Base-by-base conservation (phyloP, 148 eudicot genomes). In the Pharnaceum exiguum region DNA sequence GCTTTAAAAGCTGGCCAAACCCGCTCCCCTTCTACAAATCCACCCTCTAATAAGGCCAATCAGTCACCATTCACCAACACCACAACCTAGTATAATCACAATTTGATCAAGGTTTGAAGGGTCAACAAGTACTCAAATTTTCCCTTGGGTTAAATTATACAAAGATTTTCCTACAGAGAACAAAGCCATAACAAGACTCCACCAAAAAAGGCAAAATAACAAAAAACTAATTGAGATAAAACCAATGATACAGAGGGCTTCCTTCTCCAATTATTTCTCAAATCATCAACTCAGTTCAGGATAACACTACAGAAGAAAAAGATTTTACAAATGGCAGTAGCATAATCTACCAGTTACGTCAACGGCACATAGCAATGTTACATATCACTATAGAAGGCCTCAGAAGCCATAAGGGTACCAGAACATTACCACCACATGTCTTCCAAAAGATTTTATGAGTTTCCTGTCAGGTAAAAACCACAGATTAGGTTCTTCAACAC, bases 381-480 rank as follows among this genome's bases (percentile, higher is more conserved):
- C 25, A 12, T 11, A 43, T 7, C 23, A 57, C 9, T n/a, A n/a
- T n/a, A n/a, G n/a, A n/a, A n/a, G n/a, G n/a, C n/a, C n/a, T n/a
- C n/a, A n/a, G n/a, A 7, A 49, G 12, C 2, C 28, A 28, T 11
- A 36, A 5, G 31, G 46, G 38, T 7, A 49, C 27, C 50, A 33
- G 40, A 55, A 1, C 25, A 10, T 70, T 70, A 70, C 74, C 63
- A 0, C 15, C 22, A 55, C 10, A 33, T 32, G 5, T 56, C 52
- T 49, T 63, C 32, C 51, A 16, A 53, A 56, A 48, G 68, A 57
- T 50, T 42, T 46, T 31, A 40, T 51, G 25, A 30, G 19, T 49
- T 57, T 57, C 63, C 74, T 70, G 63, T 42, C 26, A 50, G 31
- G 22, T 29, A 19, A 42, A 33, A 24, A 38, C 50, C 10, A 50